These are phyloP conservation scores for Chloromonas sp. DNA, from an alignment of 163 green algal species.

Conservation along the genomic window DNA sequence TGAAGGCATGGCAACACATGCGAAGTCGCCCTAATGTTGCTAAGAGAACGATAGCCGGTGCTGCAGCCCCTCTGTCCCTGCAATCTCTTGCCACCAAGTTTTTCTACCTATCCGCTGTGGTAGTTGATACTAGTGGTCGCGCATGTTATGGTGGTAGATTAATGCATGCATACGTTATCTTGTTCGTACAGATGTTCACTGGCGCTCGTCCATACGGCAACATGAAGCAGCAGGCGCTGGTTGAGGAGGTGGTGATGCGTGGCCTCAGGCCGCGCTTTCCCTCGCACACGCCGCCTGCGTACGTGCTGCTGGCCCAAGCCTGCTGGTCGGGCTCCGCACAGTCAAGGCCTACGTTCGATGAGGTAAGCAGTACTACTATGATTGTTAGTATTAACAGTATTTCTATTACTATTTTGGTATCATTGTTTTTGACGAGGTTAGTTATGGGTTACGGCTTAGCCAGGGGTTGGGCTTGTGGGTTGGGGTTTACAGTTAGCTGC, in stretches of 20 bases:
- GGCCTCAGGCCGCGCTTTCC: slow-evolving; percentile 51
- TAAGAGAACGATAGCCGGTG: too few relatives aligned
- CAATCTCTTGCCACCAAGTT: too few relatives aligned
- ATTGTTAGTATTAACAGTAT: too few relatives aligned
- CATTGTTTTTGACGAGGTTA: background rate
- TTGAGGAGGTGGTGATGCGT: slow-evolving; percentile 52
- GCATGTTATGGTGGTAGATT: too few relatives aligned
- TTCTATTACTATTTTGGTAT: background rate
- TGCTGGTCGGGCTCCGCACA: slow-evolving; percentile 38
- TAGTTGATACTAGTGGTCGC: too few relatives aligned
- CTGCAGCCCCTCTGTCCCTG: too few relatives aligned
- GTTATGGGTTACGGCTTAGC: background rate
- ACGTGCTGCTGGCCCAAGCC: slow-evolving; percentile 33
- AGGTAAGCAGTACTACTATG: slow-evolving; percentile 12
- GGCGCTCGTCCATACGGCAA: slow-evolving; percentile 21
- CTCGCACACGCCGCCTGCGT: slow-evolving; percentile 28
- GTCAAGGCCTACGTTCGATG: slow-evolving; percentile 39
- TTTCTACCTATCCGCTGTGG: too few relatives aligned
- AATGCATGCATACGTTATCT: too few relatives aligned
- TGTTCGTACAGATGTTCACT: slow-evolving; percentile 2
- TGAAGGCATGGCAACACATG: too few relatives aligned
- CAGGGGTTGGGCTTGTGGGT: background rate
- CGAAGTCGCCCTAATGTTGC: too few relatives aligned
- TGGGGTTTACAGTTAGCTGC: too few relatives aligned
- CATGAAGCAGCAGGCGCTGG: slow-evolving; percentile 57